These are phyloP conservation scores for Skeletonema costatum DNA, from an alignment of 108 stramenopile genomes.

Conservation along the genomic window DNA sequence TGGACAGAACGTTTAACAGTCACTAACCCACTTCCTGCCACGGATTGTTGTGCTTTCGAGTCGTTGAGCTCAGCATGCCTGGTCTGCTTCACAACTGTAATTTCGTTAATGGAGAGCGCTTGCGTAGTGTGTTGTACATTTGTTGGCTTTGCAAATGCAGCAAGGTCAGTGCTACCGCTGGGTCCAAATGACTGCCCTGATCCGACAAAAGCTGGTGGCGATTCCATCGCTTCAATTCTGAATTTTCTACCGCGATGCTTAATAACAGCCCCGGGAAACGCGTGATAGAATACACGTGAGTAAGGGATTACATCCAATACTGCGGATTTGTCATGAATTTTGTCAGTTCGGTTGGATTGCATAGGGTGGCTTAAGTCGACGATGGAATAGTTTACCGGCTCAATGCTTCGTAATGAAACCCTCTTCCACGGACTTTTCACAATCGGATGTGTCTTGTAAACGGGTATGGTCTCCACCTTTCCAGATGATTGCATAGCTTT, in stretches of 20 bases:
- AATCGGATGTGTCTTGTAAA: slow-evolving; percentile 66
- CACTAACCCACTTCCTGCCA: slow-evolving; percentile 73
- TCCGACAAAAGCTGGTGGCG: slow-evolving; percentile 64
- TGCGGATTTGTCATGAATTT: slow-evolving; percentile 61
- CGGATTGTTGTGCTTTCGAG: slow-evolving; percentile 11
- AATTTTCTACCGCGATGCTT: slow-evolving; percentile 77
- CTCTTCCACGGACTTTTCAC: slow-evolving; percentile 70
- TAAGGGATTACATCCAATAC: slow-evolving; percentile 81
- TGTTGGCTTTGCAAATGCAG: slow-evolving; percentile 75
- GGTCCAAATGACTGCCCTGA: slow-evolving; percentile 30
- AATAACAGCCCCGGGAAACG: slow-evolving; percentile 88
- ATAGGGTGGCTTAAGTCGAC: slow-evolving; percentile 76
- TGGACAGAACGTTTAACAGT: slow-evolving; percentile 79
- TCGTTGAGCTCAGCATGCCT: slow-evolving; percentile 53
- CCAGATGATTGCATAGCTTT: slow-evolving; percentile 3
- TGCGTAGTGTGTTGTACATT: slow-evolving; percentile 67
- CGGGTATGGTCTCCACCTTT: slow-evolving; percentile 6
- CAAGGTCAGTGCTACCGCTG: slow-evolving; percentile 51
- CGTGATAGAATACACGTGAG: slow-evolving; percentile 82
- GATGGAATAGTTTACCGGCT: slow-evolving; percentile 74
- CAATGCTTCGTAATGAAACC: slow-evolving; percentile 80
- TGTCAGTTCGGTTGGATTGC: slow-evolving; percentile 72
- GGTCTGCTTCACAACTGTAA: slow-evolving; percentile 81
- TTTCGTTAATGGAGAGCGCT: slow-evolving; percentile 67
- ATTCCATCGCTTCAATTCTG: slow-evolving; percentile 77